Base-by-base conservation (phyloP, 2,329 filamentous ascomycete species). In the Hypoxylon sp. region DNA sequence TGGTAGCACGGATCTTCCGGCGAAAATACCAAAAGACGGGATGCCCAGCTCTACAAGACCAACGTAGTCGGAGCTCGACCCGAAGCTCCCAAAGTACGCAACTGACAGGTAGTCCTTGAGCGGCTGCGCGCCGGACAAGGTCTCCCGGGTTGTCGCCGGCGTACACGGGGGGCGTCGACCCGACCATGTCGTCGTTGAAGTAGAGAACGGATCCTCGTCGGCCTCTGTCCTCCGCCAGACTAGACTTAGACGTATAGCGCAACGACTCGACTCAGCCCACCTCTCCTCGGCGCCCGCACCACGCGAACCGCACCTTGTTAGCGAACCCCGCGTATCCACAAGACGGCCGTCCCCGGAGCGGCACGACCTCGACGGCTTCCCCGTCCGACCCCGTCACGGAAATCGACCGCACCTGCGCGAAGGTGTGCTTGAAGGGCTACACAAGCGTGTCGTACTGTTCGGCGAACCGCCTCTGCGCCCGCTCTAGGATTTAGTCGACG, bases 181-280 rank as follows among this genome's bases (percentile, higher is more conserved):
- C 81, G 58, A 91, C 88, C 89, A 91, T 91, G 76, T 91, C 89
- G 71, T 89, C 90, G 79, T 91, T 89, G 73, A 90, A 85, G 79
- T 90, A 89, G 30, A 90, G n/a, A 85, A 1, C 84, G 81, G 70
- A 91, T 87, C 75, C 86, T n/a, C 87, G 63, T 84, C 79, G 0
- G 76, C 75, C 46, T 81, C 78, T 1, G n/a, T 72, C 71, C 20
- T 74, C 69, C 10, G 74, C 71, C 26, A 82, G 75, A 6, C 73
- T 71, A 13, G 72, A 59, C 1, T 74, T 77, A 59, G 72, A 59
- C 1, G 74, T 77, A 59, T 81, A 82, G 72, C 80, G 74, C 19
- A 77, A 69, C 5, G 80, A 81, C n/a, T 80, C 81, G 48, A 80
- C n/a, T 65, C 15, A 82, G 73, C n/a, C 80, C 80, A 37, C 73